Evolutionary conservation across 345 rosid genomes (phyloP), one percentile per base, ranked within the genome.

Genomic region (Nephelium lappaceum): DNA sequence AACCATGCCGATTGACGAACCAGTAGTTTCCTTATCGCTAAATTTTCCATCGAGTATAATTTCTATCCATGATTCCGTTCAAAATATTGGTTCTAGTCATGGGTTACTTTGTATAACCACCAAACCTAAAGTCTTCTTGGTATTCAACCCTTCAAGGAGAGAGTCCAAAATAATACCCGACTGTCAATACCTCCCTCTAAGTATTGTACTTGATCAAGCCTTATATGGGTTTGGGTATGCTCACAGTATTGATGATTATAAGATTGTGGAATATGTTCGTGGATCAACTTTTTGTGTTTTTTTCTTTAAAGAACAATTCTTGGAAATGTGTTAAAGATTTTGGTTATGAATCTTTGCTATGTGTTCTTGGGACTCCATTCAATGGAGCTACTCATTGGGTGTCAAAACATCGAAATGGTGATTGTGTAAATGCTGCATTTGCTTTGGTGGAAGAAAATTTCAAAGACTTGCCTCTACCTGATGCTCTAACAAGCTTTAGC

Each of bases 361-460:
- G 4, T 57, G 31, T n/a, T 11, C 14, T 18, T 1, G 53, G 66
- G 27, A 14, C 65, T 31, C 47, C 2, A 1, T 11, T 39, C 18
- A 38, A 57, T 39, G 76, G 67, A 9, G 76, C 66, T n/a, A 21
- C 38, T 23, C 76, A 72, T 72, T 72, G 67, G 76, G 31, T 42
- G 14, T 21, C 38, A 12, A 42, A 2, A 11, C 38, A 21, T 9
- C 76, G 23, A 2, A 27, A 6, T 21, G 66, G 49, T 57, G 66
- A 41, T 72, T 21, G 21, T 21, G 49, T 58, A 39, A n/a, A n/a
- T n/a, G n/a, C n/a, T n/a, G n/a, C n/a, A n/a, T n/a, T n/a, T n/a
- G n/a, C n/a, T n/a, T n/a, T 72, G 65, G 51, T 21, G 3, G 49
- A 27, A 14, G 66, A 72, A 19, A 39, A 5, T 2, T 72, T 72